These are phyloP conservation scores for Austroboletus rostrupii DNA, from an alignment of 1,284 basidiomycete species.

Conservation along the genomic window DNA sequence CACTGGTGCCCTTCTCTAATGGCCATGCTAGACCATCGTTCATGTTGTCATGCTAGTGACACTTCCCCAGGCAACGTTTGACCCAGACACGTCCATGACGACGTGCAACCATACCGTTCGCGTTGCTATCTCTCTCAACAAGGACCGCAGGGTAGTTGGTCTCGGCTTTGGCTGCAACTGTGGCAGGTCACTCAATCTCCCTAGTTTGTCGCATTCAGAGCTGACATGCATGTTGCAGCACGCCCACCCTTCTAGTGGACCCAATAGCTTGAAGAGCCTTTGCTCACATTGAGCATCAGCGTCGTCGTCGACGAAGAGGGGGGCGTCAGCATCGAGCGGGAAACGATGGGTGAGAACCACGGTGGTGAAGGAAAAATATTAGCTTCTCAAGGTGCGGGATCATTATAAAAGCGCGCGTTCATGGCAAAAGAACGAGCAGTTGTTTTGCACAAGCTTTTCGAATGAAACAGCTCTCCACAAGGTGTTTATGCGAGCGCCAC, in stretches of 20 bases:
- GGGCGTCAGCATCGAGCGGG: conserved; percentile 26
- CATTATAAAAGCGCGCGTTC: conserved; percentile 17
- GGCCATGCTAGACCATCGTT: background rate
- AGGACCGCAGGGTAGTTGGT: conserved; percentile 12
- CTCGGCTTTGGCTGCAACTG: conserved; percentile 54
- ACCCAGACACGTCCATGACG: conserved; percentile 65
- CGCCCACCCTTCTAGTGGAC: conserved; percentile 70
- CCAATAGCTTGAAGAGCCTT: conserved; percentile 88
- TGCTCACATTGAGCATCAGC: conserved; percentile 69
- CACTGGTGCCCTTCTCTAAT: conserved; percentile 42
- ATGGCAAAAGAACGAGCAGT: conserved; percentile 23
- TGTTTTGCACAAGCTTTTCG: conserved; percentile 22
- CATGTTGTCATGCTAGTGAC: conserved; percentile 45
- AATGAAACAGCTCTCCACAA: conserved; percentile 10
- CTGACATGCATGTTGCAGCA: conserved; percentile 12
- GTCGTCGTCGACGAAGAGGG: conserved; percentile 54
- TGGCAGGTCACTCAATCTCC: conserved; percentile 22
- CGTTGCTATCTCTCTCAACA: conserved; percentile 15
- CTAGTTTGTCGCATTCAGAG: background rate
- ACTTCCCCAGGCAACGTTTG: conserved; percentile 71
- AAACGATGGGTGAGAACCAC: conserved; percentile 20
- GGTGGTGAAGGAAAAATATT: conserved; percentile 9
- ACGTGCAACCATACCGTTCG: conserved; percentile 54
- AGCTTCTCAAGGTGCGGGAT: conserved; percentile 2
- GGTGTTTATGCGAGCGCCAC: no score